These are phyloP conservation scores for Spirogloea muscicola DNA, from an alignment of 139 green algal species.

Conservation along the genomic window DNA sequence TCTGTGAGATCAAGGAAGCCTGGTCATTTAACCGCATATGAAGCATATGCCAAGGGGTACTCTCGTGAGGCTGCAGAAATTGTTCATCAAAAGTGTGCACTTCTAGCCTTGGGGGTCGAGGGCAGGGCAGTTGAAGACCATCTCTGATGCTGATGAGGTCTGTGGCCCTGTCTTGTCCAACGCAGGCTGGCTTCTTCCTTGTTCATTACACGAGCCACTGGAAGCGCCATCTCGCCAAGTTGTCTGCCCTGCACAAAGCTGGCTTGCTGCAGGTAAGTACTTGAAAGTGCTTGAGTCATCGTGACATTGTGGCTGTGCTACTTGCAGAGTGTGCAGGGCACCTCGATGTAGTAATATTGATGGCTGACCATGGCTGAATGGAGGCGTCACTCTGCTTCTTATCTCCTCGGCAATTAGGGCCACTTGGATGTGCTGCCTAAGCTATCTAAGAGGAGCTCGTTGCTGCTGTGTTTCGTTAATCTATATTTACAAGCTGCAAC, in stretches of 20 bases:
- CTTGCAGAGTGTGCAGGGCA: background rate
- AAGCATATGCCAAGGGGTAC: no score
- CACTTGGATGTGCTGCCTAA: background rate
- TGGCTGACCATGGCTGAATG: background rate
- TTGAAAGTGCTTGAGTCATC: background rate
- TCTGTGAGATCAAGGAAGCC: no score
- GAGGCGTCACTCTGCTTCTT: background rate
- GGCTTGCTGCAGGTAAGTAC: constrained; percentile 28
- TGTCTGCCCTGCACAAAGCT: constrained; percentile 22
- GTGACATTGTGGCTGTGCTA: background rate
- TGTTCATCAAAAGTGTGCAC: no score
- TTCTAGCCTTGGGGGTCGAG: no score
- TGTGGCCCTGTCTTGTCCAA: no score
- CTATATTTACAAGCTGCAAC: no score
- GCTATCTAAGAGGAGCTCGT: background rate
- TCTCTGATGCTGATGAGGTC: no score
- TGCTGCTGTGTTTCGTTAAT: background rate
- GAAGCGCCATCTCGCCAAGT: constrained; percentile 22
- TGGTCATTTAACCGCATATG: no score
- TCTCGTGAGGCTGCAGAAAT: no score
- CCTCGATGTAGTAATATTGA: no score
- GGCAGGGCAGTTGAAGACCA: no score
- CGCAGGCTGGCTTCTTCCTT: constrained; percentile 46
- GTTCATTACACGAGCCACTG: constrained; percentile 32
- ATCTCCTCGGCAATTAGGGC: background rate